Percentiles rank a stretch among this genome's conserved stretches.
Conservation (phyloP, 768 basidiomycete species). For the Agrocybe praecox region DNA sequence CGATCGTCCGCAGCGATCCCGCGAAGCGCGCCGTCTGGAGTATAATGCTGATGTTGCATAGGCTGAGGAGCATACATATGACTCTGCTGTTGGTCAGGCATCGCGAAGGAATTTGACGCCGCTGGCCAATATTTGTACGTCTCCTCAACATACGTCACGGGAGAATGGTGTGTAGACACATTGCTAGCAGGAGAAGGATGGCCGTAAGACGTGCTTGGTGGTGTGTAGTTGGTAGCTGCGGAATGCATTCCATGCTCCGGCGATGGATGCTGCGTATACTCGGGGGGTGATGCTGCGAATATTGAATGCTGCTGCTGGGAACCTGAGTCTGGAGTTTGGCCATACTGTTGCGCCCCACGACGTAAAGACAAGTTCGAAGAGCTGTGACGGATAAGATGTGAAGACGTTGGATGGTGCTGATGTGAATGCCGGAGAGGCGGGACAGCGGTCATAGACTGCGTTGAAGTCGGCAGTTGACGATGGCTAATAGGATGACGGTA, state of each 20-base stretch:
- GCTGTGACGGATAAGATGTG: background rate
- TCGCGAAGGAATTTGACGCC: constrained; percentile 24
- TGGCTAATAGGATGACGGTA: background rate
- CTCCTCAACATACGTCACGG: constrained; percentile 11
- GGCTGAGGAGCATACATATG: constrained; percentile 18
- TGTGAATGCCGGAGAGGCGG: background rate
- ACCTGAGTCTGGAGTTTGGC: background rate
- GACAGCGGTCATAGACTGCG: background rate
- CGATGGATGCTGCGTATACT: background rate
- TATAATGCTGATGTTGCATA: constrained; percentile 43
- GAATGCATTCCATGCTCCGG: background rate
- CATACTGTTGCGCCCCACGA: background rate
- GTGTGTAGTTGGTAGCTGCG: background rate
- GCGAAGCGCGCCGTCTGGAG: constrained; percentile 45
- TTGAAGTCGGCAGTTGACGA: background rate
- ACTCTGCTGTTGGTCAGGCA: constrained; percentile 21
- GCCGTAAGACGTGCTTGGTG: background rate
- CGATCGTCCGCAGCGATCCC: constrained; percentile 56
- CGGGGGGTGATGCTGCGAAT: background rate
- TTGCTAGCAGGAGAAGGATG: background rate
- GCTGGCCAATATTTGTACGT: constrained; percentile 35
- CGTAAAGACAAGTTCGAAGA: background rate
- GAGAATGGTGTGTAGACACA: background rate
- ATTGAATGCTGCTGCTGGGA: background rate
- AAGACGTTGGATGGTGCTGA: background rate